Conservation (phyloP, 192 early-diverging fungal species). For the Gonapodya prolifera region DNA sequence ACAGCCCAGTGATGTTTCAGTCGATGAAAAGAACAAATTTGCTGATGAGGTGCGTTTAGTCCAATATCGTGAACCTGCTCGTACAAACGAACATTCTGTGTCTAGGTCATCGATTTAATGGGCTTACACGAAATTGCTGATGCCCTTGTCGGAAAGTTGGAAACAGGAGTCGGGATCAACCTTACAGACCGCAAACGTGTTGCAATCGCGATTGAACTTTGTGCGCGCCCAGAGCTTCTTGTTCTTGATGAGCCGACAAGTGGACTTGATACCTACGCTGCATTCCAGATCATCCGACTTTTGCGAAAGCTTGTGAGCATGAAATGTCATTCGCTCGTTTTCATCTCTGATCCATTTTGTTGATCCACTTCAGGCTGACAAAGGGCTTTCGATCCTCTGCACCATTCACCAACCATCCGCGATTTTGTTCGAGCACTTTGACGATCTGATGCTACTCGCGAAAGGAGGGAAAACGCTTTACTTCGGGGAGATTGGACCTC, state of each 20-base stretch:
- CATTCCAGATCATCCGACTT: constrained; percentile 62
- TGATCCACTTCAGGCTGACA: constrained; percentile 15
- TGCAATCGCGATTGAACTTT: constrained; percentile 43
- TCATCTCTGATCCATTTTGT: neutral
- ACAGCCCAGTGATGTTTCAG: constrained; percentile 46
- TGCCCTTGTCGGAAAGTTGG: constrained; percentile 58
- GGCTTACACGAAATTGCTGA: constrained; percentile 62
- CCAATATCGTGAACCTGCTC: neutral
- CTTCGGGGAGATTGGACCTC: constrained; percentile 63
- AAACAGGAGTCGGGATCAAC: constrained; percentile 61
- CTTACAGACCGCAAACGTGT: constrained; percentile 81
- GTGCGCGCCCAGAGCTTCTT: neutral
- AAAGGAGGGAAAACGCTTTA: constrained; percentile 70
- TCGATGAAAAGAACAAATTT: constrained; percentile 51
- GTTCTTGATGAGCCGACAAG: constrained; percentile 47
- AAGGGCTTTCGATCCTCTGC: constrained; percentile 58
- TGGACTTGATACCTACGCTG: constrained; percentile 66
- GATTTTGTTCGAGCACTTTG: constrained; percentile 75
- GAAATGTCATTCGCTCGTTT: neutral
- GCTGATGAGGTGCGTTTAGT: constrained; percentile 36
- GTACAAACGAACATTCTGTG: neutral
- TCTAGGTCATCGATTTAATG: constrained; percentile 51
- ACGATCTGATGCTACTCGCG: constrained; percentile 64
- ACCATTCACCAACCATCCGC: constrained; percentile 82
- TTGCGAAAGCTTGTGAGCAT: constrained; percentile 32